Evolutionary conservation across 305 asterid genomes (phyloP).

Genomic region (Fraxinus platypoda): DNA sequence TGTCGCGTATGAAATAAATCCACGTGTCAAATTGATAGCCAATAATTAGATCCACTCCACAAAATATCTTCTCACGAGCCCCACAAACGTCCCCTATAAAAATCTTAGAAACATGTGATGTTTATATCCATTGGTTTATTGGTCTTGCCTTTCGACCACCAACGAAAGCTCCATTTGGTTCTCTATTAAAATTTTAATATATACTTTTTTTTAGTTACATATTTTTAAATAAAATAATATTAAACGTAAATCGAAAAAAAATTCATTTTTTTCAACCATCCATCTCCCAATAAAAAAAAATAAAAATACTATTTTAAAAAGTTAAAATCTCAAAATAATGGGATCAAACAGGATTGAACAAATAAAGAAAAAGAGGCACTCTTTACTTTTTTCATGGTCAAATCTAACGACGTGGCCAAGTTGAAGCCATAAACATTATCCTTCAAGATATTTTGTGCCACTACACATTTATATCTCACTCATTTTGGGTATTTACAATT

Average conservation of each 20-base stretch:
- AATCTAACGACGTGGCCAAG: slow-evolving; percentile 47
- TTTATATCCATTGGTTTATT: too few relatives aligned
- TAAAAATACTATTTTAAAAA: too few relatives aligned
- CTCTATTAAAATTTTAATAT: too few relatives aligned
- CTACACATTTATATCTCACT: slow-evolving; percentile 16
- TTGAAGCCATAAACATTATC: slow-evolving; percentile 44
- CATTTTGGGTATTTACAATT: slow-evolving; percentile 5
- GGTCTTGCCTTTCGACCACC: too few relatives aligned
- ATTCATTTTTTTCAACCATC: too few relatives aligned
- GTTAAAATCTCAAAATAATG: too few relatives aligned
- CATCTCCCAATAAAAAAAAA: too few relatives aligned
- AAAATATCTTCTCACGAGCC: background rate
- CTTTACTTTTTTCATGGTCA: slow-evolving; percentile 23
- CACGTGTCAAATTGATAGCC: background rate
- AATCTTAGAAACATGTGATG: slow-evolving; percentile 27
- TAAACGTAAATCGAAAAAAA: too few relatives aligned
- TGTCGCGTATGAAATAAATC: slow-evolving; percentile 11
- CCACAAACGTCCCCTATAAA: slow-evolving; percentile 19
- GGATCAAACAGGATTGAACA: background rate
- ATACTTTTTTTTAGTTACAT: too few relatives aligned
- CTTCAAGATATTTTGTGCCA: slow-evolving; percentile 48
- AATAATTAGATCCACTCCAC: background rate
- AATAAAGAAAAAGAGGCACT: slow-evolving; percentile 14
- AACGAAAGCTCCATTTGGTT: too few relatives aligned
- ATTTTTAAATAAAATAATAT: too few relatives aligned